Base-by-base conservation (phyloP, 176 grass and related monocot genomes). In the Canna indica region DNA sequence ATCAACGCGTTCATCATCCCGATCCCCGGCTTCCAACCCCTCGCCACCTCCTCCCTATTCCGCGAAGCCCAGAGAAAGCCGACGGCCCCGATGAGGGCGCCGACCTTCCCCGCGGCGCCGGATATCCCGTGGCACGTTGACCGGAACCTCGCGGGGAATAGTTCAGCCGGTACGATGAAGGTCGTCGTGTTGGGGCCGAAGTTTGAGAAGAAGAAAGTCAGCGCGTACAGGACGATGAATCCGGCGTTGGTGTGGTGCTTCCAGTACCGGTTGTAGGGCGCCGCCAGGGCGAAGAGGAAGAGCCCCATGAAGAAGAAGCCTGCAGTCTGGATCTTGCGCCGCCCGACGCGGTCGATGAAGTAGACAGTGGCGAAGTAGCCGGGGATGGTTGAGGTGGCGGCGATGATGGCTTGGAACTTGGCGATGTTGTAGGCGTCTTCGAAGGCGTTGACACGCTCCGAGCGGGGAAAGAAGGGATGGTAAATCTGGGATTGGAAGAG, bases 141-240 rank as follows among this genome's bases (percentile, higher is more conserved):
- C 47, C 81, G 58, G 69, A 83, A 83, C 45, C 81, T 50, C 14
- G 81, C 74, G 2, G 81, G 81, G 25, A 83, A 83, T 12, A 83
- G 52, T 67, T 83, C 81, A 36, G 81, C 81, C 8, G 81, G 81
- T 47, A 73, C 33, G 74, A 83, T 83, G 17, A 77, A 83, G 7
- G 81, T 83, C 4, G 47, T 77, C 22, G 75, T 77, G 68, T 83
- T 83, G 13, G 81, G 81, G 1, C 81, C 81, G 58, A 83, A 83
- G 63, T 83, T 83, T 12, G 81, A 83, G 58, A 83, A 83, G 81
- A 83, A 83, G 75, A 77, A 83, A 24, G 81, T 83, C 1, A 78
- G 24, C 15, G 27, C 81, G 24, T 83, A 83, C 24, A 83, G 30
- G 20, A 78, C 29, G 29, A 78, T 68, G 76, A 65, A 83, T n/a